These are phyloP conservation scores for Eucalyptus dawsonii DNA, from an alignment of 345 rosid genomes.

Conservation along the genomic window DNA sequence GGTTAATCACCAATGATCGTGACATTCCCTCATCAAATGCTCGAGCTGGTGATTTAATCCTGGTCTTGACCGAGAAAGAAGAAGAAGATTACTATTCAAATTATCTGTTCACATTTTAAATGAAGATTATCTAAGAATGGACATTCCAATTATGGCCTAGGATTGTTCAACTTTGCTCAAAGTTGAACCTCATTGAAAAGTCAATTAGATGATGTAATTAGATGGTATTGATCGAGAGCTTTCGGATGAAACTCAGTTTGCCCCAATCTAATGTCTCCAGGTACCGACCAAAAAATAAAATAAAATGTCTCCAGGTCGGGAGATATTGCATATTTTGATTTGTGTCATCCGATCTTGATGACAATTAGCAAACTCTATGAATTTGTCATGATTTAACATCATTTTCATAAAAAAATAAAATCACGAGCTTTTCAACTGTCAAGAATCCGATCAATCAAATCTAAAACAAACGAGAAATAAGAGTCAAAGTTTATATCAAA, in stretches of 20 bases:
- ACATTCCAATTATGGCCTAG: background rate
- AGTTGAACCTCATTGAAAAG: background rate
- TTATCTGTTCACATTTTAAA: background rate
- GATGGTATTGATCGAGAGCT: background rate
- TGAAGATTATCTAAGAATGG: background rate
- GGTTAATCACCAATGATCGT: background rate
- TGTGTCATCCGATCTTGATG: background rate
- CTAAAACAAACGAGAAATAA: background rate
- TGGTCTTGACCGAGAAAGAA: background rate
- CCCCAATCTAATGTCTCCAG: background rate
- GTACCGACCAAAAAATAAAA: no score
- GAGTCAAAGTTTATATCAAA: background rate
- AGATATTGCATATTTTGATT: background rate
- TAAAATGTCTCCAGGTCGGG: fast-evolving
- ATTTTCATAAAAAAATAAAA: no score
- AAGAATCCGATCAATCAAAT: background rate
- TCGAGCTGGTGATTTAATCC: background rate
- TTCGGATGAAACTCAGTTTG: background rate
- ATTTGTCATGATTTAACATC: background rate
- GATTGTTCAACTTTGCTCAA: background rate
- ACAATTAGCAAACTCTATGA: background rate
- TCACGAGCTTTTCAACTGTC: background rate
- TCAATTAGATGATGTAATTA: background rate
- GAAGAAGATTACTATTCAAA: background rate
- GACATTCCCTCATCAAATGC: background rate